A percentile compares a stretch with the other conserved stretches of the same genome.
Conservation (phyloP, 164 flowering plant genomes). For the Tetrastigma voinierianum region DNA sequence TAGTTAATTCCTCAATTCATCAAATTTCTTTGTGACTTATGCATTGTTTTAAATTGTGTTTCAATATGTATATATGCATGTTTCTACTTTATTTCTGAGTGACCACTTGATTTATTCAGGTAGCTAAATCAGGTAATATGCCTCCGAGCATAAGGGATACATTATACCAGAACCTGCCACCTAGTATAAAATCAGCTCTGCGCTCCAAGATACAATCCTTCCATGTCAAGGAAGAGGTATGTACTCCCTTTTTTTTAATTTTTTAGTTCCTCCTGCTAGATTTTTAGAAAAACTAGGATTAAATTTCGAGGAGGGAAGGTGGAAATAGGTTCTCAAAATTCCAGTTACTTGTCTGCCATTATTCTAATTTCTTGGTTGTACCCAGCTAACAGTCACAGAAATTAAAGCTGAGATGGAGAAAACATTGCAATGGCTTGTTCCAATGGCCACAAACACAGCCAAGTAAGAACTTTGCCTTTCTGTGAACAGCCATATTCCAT, state of each 20-base stretch:
- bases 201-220: slow-evolving; percentile 34
- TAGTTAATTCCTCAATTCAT: too few relatives aligned
- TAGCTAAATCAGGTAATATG: slow-evolving; percentile 30
- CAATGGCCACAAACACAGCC: slow-evolving; percentile 72
- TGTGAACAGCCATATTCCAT: neutral
- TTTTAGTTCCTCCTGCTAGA: neutral
- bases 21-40: too few relatives aligned
- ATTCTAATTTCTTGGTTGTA: neutral
- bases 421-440: slow-evolving; percentile 77
- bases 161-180: slow-evolving; percentile 38
- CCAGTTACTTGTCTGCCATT: neutral
- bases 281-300: neutral
- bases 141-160: slow-evolving; percentile 26
- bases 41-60: too few relatives aligned
- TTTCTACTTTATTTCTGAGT: neutral
- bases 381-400: slow-evolving; percentile 59
- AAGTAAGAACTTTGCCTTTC: slow-evolving; percentile 35
- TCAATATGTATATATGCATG: too few relatives aligned
- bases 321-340: neutral
- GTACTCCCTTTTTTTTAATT: neutral
- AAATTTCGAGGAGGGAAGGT: neutral
- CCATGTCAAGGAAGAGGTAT: slow-evolving; percentile 33
- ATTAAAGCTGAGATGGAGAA: slow-evolving; percentile 84
- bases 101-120: slow-evolving; percentile 19
- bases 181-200: slow-evolving; percentile 27